Percentiles rank a stretch among this genome's conserved stretches.
These are phyloP conservation scores for Phragmites australis DNA, from an alignment of 176 grass and related monocot genomes.

Conservation along the genomic window DNA sequence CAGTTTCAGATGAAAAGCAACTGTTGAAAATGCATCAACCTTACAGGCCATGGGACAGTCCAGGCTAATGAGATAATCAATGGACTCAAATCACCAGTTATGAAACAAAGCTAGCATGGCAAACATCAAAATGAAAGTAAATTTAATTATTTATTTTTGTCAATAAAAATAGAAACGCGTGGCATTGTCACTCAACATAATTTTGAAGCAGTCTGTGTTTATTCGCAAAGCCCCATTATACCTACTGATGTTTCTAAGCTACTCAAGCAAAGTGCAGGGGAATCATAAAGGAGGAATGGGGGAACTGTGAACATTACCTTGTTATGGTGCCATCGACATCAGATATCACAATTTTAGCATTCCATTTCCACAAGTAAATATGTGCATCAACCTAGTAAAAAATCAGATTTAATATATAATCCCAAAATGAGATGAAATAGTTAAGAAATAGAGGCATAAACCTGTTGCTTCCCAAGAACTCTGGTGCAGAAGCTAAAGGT, in stretches of 20 bases:
- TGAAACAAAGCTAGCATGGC: conserved; percentile 9
- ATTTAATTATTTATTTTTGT: background rate
- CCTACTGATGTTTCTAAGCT: conserved; percentile 6
- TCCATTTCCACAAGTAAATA: conserved; percentile 98
- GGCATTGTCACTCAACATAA: background rate
- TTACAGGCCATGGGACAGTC: conserved; percentile 3
- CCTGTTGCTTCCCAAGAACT: conserved; percentile 95
- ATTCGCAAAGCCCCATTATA: background rate
- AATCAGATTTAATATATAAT: conserved; percentile 40
- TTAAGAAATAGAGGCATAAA: conserved; percentile 43
- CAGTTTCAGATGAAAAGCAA: conserved; percentile 2
- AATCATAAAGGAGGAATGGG: background rate
- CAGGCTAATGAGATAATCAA: conserved; percentile 19
- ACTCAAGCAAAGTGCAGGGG: background rate
- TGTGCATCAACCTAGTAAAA: conserved; percentile 91
- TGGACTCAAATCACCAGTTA: background rate
- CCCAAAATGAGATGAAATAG: conserved; percentile 16
- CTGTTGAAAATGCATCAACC: background rate
- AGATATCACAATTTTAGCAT: conserved; percentile 97
- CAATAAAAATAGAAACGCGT: background rate
- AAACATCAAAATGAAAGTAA: background rate
- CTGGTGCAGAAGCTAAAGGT: conserved; percentile 92
- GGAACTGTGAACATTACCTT: conserved; percentile 56
- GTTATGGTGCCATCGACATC: conserved; percentile 99
- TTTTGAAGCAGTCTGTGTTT: background rate